Evolutionary conservation across 345 rosid species (phyloP), one percentile per base, ranked within the genome.

Genomic region (Cochlearia excelsa): DNA sequence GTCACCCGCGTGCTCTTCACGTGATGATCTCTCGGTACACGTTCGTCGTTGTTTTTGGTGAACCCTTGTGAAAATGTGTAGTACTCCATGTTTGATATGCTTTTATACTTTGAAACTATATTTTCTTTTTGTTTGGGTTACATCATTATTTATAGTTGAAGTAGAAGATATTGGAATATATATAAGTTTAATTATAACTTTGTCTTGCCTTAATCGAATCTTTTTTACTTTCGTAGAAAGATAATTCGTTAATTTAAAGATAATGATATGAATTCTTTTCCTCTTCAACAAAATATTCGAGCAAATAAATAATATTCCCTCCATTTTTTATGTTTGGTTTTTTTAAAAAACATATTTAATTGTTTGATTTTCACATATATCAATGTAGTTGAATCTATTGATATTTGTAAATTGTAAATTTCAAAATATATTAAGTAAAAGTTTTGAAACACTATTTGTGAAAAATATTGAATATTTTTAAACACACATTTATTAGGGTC

Each of bases 11-110:
- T 45, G 33, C 45, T 63, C 54, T 44, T 57, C 45, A 70, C 65
- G 55, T 63, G 74, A 63, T 70, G 65, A 3, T 63, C 63, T 70
- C 50, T 33, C 5, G 68, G 38, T 43, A 44, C 53, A 48, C 68
- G 53, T 29, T 57, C 64, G 4, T 69, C 47, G 29, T 63, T 54
- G 10, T 51, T 51, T 38, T 57, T 46, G 8, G 39, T 37, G 10
- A 48, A 42, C 23, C 46, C 60, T 59, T 59, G 66, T 28, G 54
- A 67, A 47, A 40, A 58, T 51, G 67, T 71, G 66, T 71, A 65
- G 47, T 71, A 65, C 33, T 71, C 75, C 75, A 71, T 71, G 52
- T 9, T 63, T 67, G 38, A 45, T 39, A 47, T 40, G 26, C 16
- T 3, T 59, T 60, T 29, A 7, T 11, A 40, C 35, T 30, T 55